Evolutionary conservation across 1,284 basidiomycete genomes (phyloP), one percentile per base, ranked within the genome.

Genomic region (Malassezia yamatoensis): DNA sequence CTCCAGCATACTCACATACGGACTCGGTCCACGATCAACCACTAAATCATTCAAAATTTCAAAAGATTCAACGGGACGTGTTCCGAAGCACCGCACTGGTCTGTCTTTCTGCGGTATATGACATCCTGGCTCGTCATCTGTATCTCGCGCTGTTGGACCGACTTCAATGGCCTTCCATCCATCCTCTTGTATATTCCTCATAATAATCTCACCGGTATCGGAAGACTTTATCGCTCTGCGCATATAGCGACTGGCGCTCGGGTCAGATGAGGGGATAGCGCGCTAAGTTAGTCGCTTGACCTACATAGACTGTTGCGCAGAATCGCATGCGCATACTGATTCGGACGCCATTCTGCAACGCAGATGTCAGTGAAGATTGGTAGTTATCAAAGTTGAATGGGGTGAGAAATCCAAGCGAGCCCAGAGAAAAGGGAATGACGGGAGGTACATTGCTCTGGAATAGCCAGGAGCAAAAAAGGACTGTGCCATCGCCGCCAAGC

Each of bases 261-360:
- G 51, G 21, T 44, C 42, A 34, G 34, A n/a, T 21, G 41, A 42
- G 16, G 46, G n/a, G 36, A 57, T 49, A 37, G 53, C 46, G 29
- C 59, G 86, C 43, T 45, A n/a, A 2, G 12, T 45, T 15, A 45
- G 43, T 11, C 4, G 9, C 10, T 15, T 15, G 13, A 45, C 43
- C 29, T 45, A 45, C 43, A 75, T 94, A 99, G 12, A 99, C 89
- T 0, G 93, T 96, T 74, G 93, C 96, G 3, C 91, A 96, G 76
- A 99, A 99, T 10, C 94, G 85, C 94, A 98, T 99, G 51, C 94
- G 86, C 15, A 98, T 80, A 75, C 98, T 98, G 59, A 98, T 90
- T 18, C 93, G 86, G 60, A 98, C 93, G 16, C 94, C 94, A 20
- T 85, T 83, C 70, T 96, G 88, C 60, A 98, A 83, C 12, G 85